phyloP scores from a whole-genome alignment of 371 early-diverging fungal species.

The Haplosporangium sp. region DNA sequence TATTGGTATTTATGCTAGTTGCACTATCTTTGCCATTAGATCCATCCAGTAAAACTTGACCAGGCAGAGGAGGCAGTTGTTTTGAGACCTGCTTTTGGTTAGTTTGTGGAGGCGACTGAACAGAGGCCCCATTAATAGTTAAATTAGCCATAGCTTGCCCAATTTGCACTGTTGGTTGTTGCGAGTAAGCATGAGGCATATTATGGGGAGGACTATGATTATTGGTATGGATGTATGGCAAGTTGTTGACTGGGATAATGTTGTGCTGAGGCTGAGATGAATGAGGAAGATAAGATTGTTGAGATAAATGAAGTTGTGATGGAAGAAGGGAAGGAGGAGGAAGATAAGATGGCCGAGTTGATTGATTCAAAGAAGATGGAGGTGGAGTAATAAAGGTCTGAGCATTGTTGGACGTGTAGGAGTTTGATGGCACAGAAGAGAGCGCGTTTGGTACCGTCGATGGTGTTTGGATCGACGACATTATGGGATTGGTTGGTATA shows the following conservation, averaged over 20 bases:
- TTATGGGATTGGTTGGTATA: background rate
- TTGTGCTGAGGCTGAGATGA: background rate
- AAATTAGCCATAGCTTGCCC: background rate
- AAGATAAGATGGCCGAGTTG: background rate
- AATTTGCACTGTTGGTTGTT: slow-evolving; percentile 1
- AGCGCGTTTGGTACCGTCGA: background rate
- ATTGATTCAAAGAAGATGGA: slow-evolving; percentile 10
- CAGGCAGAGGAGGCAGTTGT: slow-evolving; percentile 22
- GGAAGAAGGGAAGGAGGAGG: background rate
- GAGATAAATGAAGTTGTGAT: background rate
- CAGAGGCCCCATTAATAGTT: background rate
- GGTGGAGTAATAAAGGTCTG: slow-evolving; percentile 10
- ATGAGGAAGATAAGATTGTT: background rate
- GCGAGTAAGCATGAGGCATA: slow-evolving; percentile 1
- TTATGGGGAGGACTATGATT: background rate
- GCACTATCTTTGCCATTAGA: background rate
- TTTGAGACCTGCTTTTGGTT: background rate
- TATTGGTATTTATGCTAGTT: background rate
- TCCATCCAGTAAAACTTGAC: background rate
- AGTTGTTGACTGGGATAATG: background rate
- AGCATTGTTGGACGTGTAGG: background rate
- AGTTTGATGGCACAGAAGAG: background rate
- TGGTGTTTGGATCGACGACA: slow-evolving; percentile 4
- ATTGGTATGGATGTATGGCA: background rate
- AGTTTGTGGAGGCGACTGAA: slow-evolving; percentile 17